Evolutionary conservation across 805 yeast genomes (phyloP).

Genomic region (Kodamaea fukazawae): DNA sequence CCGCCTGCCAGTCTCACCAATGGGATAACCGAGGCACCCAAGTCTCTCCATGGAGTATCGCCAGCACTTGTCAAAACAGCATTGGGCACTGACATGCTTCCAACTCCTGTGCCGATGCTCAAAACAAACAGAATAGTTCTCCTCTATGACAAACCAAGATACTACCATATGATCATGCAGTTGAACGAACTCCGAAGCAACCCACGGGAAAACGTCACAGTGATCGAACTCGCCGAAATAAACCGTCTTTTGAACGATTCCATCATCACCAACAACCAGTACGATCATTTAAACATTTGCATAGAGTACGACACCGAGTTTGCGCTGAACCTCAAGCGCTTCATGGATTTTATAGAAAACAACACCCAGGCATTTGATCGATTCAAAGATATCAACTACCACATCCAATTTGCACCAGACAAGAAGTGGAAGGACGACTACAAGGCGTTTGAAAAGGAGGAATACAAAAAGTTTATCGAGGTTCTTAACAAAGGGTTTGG

Average conservation of each 20-base stretch:
- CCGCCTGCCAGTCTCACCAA: too few relatives aligned
- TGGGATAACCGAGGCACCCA: too few relatives aligned
- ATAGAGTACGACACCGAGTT: slow-evolving; percentile 33
- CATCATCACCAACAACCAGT: slow-evolving; percentile 14
- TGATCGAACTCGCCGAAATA: slow-evolving; percentile 19
- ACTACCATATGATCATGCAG: slow-evolving; percentile 26
- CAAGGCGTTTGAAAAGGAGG: slow-evolving; percentile 20
- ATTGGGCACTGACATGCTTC: too few relatives aligned
- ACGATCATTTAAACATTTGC: slow-evolving; percentile 25
- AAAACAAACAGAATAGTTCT: slow-evolving; percentile 17
- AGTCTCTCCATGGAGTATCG: background rate
- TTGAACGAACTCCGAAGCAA: slow-evolving; percentile 20
- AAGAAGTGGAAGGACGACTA: slow-evolving; percentile 32
- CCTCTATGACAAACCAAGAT: slow-evolving; percentile 27
- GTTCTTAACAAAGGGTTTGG: slow-evolving; percentile 21
- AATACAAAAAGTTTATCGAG: slow-evolving; percentile 25
- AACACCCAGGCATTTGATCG: slow-evolving; percentile 12
- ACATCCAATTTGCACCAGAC: slow-evolving; percentile 31
- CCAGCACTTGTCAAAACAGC: background rate
- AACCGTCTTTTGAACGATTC: slow-evolving; percentile 13
- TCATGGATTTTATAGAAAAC: slow-evolving; percentile 20
- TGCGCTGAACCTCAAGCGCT: slow-evolving; percentile 20
- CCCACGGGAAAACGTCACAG: slow-evolving; percentile 17
- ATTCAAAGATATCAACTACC: slow-evolving; percentile 29
- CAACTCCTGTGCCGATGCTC: background rate